Percentiles rank a stretch among this genome's conserved stretches.
These are phyloP conservation scores for Lachnellula cervina DNA, from an alignment of 2,329 filamentous ascomycete species.

Conservation along the genomic window DNA sequence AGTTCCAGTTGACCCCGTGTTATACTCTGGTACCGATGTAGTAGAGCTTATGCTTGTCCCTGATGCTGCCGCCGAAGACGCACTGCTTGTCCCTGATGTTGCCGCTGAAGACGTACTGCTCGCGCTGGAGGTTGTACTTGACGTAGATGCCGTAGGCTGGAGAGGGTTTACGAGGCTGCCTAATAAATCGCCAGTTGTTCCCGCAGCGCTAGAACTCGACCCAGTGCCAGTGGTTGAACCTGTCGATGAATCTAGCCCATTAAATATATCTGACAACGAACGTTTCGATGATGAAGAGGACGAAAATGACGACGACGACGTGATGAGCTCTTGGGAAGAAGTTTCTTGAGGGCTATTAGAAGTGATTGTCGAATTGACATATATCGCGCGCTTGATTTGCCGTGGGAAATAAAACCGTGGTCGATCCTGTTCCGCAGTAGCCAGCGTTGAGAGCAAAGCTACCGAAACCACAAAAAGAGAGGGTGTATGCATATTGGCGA, in stretches of 20 bases:
- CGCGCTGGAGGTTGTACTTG: not conserved
- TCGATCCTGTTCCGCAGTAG: constrained; percentile 39
- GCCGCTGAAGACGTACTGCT: not conserved
- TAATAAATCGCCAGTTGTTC: constrained; percentile 6
- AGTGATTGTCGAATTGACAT: constrained; percentile 22
- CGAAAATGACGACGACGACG: constrained; percentile 5
- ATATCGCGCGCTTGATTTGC: constrained; percentile 48
- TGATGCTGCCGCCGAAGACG: not conserved
- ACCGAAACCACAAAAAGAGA: constrained; percentile 46
- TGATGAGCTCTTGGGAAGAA: constrained; percentile 8
- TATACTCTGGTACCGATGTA: not conserved
- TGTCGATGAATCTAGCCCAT: not conserved
- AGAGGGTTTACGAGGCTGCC: not conserved
- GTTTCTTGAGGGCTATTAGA: constrained; percentile 11
- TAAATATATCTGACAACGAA: constrained; percentile 20
- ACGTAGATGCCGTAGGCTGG: not conserved
- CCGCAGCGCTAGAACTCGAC: not conserved
- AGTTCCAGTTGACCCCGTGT: not conserved
- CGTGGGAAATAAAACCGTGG: constrained; percentile 55
- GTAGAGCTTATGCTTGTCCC: not conserved
- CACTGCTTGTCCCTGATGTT: not conserved
- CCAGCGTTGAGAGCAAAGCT: constrained; percentile 43
- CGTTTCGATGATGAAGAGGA: constrained; percentile 10
- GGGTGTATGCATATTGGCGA: constrained; percentile 45
- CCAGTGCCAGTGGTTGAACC: not conserved